Conservation (phyloP, 768 basidiomycete genomes). For the Amanita jacksonii region DNA sequence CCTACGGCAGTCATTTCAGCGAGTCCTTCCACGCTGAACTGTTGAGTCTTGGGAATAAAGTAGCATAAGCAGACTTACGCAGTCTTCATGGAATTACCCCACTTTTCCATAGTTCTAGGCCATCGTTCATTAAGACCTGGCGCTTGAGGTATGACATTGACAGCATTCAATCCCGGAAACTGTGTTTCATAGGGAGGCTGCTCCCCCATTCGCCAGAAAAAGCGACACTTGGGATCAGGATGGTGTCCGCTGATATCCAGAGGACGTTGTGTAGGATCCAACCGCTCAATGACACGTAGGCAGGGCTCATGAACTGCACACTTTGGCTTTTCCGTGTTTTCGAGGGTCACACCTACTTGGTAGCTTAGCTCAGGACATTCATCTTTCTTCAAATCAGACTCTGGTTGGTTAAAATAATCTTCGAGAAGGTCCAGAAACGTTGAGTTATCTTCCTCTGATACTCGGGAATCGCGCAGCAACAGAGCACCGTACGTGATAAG, state of each 20-base stretch:
- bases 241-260: slow-evolving; percentile 72
- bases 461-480: slow-evolving; percentile 76
- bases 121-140: slow-evolving; percentile 50
- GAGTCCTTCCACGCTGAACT: slow-evolving; percentile 67
- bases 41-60: background rate
- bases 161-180: slow-evolving; percentile 69
- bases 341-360: slow-evolving; percentile 92
- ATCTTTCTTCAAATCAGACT: slow-evolving; percentile 55
- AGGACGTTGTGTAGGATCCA: slow-evolving; percentile 76
- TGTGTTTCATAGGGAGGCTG: slow-evolving; percentile 67
- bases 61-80: slow-evolving; percentile 46
- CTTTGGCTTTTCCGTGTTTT: slow-evolving; percentile 90
- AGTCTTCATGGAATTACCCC: slow-evolving; percentile 83
- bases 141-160: slow-evolving; percentile 74
- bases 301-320: slow-evolving; percentile 82
- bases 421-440: slow-evolving; percentile 84
- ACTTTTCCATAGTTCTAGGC: slow-evolving; percentile 68
- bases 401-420: slow-evolving; percentile 82
- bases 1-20: slow-evolving; percentile 85
- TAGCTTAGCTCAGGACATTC: slow-evolving; percentile 81
- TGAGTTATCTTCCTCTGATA: slow-evolving; percentile 72
- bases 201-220: slow-evolving; percentile 81
- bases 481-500: slow-evolving; percentile 82
- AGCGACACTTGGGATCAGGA: slow-evolving; percentile 92
- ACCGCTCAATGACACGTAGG: slow-evolving; percentile 61